phyloP scores from a whole-genome alignment of 805 yeast species.

The Osmozyma mogii region DNA sequence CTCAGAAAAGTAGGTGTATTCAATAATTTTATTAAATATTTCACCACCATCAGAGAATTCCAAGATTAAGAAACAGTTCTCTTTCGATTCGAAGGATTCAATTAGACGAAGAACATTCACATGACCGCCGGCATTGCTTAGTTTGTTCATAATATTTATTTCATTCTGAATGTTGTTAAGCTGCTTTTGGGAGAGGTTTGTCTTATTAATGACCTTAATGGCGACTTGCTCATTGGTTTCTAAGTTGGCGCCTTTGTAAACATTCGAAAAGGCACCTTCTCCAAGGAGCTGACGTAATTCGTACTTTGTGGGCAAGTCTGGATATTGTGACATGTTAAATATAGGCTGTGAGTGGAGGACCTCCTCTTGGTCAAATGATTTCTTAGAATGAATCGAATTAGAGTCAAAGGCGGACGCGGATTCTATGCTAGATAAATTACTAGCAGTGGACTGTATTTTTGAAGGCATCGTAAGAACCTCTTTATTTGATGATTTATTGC shows the following conservation, averaged over 20 bases:
- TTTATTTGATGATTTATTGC: too few relatives aligned
- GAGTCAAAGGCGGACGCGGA: too few relatives aligned
- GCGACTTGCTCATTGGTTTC: conserved; percentile 38
- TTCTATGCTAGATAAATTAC: too few relatives aligned
- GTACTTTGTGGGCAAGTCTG: conserved; percentile 33
- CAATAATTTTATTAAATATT: conserved; percentile 59
- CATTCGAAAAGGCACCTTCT: conserved; percentile 78
- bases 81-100: conserved; percentile 56
- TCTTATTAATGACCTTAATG: conserved; percentile 57
- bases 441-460: too few relatives aligned
- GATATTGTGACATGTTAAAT: too few relatives aligned
- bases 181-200: conserved; percentile 54
- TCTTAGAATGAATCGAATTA: too few relatives aligned
- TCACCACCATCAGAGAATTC: conserved; percentile 78
- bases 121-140: conserved; percentile 34
- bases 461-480: too few relatives aligned
- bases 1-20: conserved; percentile 58
- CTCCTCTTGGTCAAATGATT: too few relatives aligned
- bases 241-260: conserved; percentile 48
- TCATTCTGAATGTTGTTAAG: conserved; percentile 71
- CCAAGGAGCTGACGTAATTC: conserved; percentile 49
- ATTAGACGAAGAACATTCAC: conserved; percentile 58
- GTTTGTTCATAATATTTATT: conserved; percentile 64
- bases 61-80: conserved; percentile 60
- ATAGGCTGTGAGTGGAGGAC: too few relatives aligned